Evolutionary conservation across 1,139 yeast species (phyloP).

Genomic region (Blastobotrys capitulatus): DNA sequence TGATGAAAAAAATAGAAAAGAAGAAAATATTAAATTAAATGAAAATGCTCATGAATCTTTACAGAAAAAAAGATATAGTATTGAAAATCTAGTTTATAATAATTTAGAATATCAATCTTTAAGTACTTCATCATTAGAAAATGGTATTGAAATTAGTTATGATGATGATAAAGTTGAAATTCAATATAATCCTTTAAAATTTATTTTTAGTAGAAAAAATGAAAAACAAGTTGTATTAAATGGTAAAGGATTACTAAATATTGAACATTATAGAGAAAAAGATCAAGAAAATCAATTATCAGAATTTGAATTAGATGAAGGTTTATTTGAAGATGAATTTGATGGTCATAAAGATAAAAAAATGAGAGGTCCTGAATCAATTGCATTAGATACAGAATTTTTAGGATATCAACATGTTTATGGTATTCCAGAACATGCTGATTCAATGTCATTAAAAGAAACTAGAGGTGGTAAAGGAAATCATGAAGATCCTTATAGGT

Average conservation of each 20-base stretch:
- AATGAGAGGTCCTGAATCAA: constrained; percentile 86
- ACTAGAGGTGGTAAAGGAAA: constrained; percentile 43
- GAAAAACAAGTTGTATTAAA: constrained; percentile 53
- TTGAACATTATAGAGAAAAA: constrained; percentile 66
- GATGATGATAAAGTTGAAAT: constrained; percentile 44
- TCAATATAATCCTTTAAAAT: constrained; percentile 45
- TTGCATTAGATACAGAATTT: constrained; percentile 72
- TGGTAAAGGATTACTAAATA: constrained; percentile 61
- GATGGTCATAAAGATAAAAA: constrained; percentile 53
- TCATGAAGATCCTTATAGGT: constrained; percentile 67
- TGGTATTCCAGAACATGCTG: constrained; percentile 97
- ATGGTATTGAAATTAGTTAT: constrained; percentile 28
- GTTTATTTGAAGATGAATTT: constrained; percentile 34
- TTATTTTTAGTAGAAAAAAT: constrained; percentile 44
- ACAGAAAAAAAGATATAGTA: constrained; percentile 48
- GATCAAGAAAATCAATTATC: constrained; percentile 18
- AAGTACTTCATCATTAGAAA: constrained; percentile 8
- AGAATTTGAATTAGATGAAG: constrained; percentile 27
- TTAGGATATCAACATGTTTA: constrained; percentile 57
- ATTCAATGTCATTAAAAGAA: constrained; percentile 63
- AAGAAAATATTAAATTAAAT: constrained; percentile 30
- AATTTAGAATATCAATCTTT: constrained; percentile 20
- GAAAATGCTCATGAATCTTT: constrained; percentile 20
- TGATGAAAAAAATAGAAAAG: constrained; percentile 51
- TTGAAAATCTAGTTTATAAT: constrained; percentile 53